Evolutionary conservation across 2,329 filamentous ascomycete species (phyloP).

Genomic region (Stromatinia cepivora): DNA sequence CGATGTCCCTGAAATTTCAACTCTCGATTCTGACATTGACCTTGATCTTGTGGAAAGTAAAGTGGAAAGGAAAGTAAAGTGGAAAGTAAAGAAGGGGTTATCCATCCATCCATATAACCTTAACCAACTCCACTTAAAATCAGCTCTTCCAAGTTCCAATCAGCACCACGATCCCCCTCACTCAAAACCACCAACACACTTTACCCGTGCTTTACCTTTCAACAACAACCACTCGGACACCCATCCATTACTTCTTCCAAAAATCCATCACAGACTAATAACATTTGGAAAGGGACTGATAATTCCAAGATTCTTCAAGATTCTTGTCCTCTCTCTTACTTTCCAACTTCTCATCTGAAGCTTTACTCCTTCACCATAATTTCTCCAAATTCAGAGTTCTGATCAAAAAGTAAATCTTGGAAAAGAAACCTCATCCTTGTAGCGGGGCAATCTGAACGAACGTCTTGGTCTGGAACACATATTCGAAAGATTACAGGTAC

Average conservation of each 20-base stretch:
- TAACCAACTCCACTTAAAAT: neutral
- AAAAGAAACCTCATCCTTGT: constrained; percentile 20
- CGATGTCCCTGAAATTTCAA: neutral
- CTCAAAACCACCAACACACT: neutral
- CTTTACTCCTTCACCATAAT: neutral
- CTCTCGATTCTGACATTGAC: neutral
- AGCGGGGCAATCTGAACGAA: constrained; percentile 15
- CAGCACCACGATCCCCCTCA: constrained; percentile 1
- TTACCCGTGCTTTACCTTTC: neutral
- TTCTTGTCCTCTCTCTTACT: neutral
- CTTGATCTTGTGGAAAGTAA: neutral
- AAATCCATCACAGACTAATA: neutral
- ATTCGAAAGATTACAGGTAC: constrained; percentile 20
- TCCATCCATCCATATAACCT: neutral
- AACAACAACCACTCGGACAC: neutral
- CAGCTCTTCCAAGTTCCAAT: constrained; percentile 1
- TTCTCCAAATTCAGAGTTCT: neutral
- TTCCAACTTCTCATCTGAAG: neutral
- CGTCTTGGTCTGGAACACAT: constrained; percentile 19
- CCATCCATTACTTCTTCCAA: neutral
- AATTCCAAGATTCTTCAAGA: neutral
- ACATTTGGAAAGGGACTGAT: neutral
- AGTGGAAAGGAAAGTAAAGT: no score
- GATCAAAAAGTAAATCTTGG: neutral
- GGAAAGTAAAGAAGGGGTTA: neutral